These are phyloP conservation scores for Coleophoma eucalyptorum DNA, from an alignment of 2,329 filamentous ascomycete species.

Conservation along the genomic window DNA sequence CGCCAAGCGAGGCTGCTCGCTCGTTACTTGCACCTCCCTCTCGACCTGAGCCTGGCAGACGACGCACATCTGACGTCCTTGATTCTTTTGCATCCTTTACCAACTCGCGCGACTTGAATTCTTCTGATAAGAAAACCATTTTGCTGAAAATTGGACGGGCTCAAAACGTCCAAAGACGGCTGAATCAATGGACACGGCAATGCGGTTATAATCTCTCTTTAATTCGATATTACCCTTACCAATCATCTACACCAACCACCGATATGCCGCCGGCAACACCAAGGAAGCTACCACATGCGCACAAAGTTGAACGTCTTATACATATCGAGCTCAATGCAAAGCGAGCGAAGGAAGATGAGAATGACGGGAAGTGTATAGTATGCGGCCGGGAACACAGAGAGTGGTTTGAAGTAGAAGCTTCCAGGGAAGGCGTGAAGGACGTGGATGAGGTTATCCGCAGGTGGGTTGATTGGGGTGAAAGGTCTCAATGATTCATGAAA, in stretches of 20 bases:
- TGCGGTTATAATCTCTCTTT: slow-evolving; percentile 87
- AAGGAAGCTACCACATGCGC: slow-evolving; percentile 77
- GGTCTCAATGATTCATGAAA: neutral
- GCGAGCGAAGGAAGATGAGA: slow-evolving; percentile 42
- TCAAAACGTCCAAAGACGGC: slow-evolving; percentile 81
- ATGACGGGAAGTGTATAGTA: slow-evolving; percentile 59
- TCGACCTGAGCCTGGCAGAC: slow-evolving; percentile 25
- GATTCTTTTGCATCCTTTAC: slow-evolving; percentile 40
- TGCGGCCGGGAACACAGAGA: slow-evolving; percentile 87
- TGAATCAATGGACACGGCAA: slow-evolving; percentile 92
- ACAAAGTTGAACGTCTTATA: slow-evolving; percentile 84
- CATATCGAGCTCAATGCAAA: slow-evolving; percentile 77
- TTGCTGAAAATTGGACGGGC: slow-evolving; percentile 65
- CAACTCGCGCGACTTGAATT: slow-evolving; percentile 18
- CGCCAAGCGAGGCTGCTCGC: slow-evolving; percentile 55
- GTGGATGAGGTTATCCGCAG: slow-evolving; percentile 73
- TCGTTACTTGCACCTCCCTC: slow-evolving; percentile 52
- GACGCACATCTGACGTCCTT: slow-evolving; percentile 52
- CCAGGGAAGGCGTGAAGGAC: slow-evolving; percentile 61
- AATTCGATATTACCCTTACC: slow-evolving; percentile 87
- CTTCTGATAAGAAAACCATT: slow-evolving; percentile 50
- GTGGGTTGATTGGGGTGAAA: slow-evolving; percentile 72
- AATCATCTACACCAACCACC: slow-evolving; percentile 23
- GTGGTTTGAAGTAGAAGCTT: slow-evolving; percentile 90
- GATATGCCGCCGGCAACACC: slow-evolving; percentile 33